Conservation (phyloP, 345 rosid genomes). For the Ceriops decandra region DNA sequence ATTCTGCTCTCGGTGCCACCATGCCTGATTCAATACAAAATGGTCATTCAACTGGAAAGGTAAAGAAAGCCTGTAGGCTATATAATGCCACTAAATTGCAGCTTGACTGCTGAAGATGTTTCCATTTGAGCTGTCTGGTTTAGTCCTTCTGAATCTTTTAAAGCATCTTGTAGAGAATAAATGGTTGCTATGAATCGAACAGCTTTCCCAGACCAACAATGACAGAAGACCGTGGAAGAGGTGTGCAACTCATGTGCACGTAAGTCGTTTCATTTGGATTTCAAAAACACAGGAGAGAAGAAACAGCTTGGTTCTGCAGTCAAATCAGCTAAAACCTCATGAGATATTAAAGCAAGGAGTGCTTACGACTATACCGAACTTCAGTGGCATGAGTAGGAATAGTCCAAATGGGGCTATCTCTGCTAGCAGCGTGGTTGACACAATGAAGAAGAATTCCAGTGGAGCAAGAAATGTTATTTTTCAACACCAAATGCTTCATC, state of each 20-base stretch:
- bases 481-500: slow-evolving; percentile 23
- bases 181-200: slow-evolving; percentile 16
- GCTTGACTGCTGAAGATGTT: not conserved
- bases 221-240: slow-evolving; percentile 43
- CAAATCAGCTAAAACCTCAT: slow-evolving; percentile 29
- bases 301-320: slow-evolving; percentile 24
- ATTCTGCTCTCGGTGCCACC: slow-evolving; percentile 33
- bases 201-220: slow-evolving; percentile 30
- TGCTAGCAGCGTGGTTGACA: slow-evolving; percentile 1
- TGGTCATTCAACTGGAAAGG: slow-evolving; percentile 37
- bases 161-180: slow-evolving; percentile 2
- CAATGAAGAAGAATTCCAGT: slow-evolving; percentile 18
- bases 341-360: slow-evolving; percentile 33
- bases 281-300: slow-evolving; percentile 35
- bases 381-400: slow-evolving; percentile 15
- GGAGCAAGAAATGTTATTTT: slow-evolving; percentile 28
- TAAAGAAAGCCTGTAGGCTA: slow-evolving; percentile 16
- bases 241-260: slow-evolving; percentile 60
- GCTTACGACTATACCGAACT: slow-evolving; percentile 22
- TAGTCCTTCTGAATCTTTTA: not conserved
- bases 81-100: not conserved
- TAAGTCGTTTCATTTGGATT: slow-evolving; percentile 51
- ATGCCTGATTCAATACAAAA: slow-evolving; percentile 28
- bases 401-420: slow-evolving; percentile 21
- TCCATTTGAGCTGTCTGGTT: not conserved